Evolutionary conservation across 192 early-diverging fungal species (phyloP).

Genomic region (Entophlyctis helioformis): DNA sequence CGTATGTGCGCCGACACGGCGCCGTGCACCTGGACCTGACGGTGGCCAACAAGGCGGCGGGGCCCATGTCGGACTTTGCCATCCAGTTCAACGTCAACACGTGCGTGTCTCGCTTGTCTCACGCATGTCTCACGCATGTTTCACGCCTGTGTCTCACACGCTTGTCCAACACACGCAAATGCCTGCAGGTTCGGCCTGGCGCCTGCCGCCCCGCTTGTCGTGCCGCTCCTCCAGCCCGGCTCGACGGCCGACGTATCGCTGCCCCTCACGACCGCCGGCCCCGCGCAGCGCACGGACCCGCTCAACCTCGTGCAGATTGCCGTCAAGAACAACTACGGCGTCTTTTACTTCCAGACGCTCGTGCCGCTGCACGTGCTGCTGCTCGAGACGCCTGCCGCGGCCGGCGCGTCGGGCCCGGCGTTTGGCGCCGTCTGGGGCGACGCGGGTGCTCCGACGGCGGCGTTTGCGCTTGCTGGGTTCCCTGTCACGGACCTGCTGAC

Average conservation of each 20-base stretch:
- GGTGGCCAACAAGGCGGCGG: conserved; percentile 19
- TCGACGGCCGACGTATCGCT: conserved; percentile 9
- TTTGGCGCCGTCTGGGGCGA: too few species aligned
- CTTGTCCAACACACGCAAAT: conserved; percentile 6
- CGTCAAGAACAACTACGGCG: conserved; percentile 36
- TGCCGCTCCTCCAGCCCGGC: conserved; percentile 17
- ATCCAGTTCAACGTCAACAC: conserved; percentile 48
- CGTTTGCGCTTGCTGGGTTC: too few species aligned
- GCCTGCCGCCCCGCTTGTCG: conserved; percentile 22
- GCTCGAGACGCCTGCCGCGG: background rate
- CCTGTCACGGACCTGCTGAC: too few species aligned
- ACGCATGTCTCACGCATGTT: background rate
- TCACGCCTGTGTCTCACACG: background rate
- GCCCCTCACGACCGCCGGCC: conserved; percentile 10
- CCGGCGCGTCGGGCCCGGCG: too few species aligned
- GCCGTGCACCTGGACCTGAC: conserved; percentile 20
- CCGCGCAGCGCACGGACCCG: conserved; percentile 23
- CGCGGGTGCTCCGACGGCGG: too few species aligned
- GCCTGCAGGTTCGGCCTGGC: conserved; percentile 28
- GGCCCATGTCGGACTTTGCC: conserved; percentile 36
- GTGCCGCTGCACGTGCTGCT: conserved; percentile 10
- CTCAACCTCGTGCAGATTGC: conserved; percentile 38
- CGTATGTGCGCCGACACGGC: conserved; percentile 1
- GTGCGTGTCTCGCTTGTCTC: conserved; percentile 1
- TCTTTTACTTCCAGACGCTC: conserved; percentile 32